These are phyloP conservation scores for Prinsepia uniflora DNA, from an alignment of 306 rosid genomes.

Conservation along the genomic window DNA sequence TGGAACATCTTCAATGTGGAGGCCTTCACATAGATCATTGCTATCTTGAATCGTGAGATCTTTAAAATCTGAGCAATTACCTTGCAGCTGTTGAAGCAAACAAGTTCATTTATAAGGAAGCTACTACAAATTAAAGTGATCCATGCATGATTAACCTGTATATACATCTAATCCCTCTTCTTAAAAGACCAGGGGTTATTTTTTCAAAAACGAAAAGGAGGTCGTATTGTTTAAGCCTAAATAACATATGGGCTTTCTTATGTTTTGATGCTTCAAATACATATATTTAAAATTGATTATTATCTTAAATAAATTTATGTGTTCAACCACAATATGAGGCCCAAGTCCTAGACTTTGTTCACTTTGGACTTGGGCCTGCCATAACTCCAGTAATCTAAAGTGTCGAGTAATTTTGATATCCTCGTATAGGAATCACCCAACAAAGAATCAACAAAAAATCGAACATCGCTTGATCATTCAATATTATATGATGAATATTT, in stretches of 20 bases:
- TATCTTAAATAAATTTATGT: no score
- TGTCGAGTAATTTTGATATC: neutral
- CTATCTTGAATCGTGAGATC: conserved; percentile 42
- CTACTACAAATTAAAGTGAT: neutral
- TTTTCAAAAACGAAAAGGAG: neutral
- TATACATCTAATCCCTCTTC: neutral
- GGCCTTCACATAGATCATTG: conserved; percentile 44
- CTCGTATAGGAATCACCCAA: neutral
- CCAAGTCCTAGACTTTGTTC: no score
- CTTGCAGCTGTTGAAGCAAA: conserved; percentile 28
- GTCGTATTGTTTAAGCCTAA: neutral
- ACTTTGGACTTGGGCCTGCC: no score
- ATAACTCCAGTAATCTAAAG: neutral
- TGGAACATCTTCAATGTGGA: conserved; percentile 43
- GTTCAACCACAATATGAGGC: no score
- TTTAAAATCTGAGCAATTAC: conserved; percentile 34
- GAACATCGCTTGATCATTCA: neutral
- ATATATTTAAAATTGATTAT: no score
- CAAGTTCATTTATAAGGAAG: neutral
- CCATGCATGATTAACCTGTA: neutral
- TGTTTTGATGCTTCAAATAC: no score
- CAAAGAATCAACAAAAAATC: neutral
- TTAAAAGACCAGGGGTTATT: neutral
- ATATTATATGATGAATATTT: neutral
- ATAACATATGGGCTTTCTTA: no score